Conservation (phyloP, 768 basidiomycete genomes). For the Psilocybe sp. region DNA sequence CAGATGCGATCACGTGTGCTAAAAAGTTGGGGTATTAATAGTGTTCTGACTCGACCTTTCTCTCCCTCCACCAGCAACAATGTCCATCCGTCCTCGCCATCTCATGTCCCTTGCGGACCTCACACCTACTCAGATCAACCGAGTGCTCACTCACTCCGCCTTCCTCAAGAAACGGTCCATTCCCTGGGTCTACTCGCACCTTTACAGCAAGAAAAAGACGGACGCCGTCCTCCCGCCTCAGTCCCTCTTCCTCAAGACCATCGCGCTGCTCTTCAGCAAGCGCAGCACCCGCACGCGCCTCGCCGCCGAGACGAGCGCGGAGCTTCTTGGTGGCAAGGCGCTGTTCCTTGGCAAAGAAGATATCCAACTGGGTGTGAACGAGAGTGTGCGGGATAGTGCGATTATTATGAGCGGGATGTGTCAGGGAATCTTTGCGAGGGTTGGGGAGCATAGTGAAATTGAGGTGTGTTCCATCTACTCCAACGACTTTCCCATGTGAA, state of each 20-base stretch:
- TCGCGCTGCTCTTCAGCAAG: conserved; percentile 91
- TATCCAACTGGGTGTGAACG: conserved; percentile 96
- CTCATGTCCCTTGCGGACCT: conserved; percentile 91
- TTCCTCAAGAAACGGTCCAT: conserved; percentile 56
- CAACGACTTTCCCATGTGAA: no score
- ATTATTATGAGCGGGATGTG: conserved; percentile 93
- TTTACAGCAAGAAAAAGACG: conserved; percentile 34
- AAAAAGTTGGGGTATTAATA: no score
- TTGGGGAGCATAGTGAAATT: conserved; percentile 89
- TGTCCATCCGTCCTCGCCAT: conserved; percentile 44
- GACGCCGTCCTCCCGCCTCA: conserved; percentile 52
- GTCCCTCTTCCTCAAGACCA: conserved; percentile 76
- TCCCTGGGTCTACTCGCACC: conserved; percentile 68
- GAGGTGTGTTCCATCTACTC: conserved; percentile 53
- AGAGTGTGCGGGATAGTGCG: conserved; percentile 79
- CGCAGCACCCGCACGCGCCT: conserved; percentile 91
- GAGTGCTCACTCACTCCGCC: conserved; percentile 62
- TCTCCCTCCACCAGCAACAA: no score
- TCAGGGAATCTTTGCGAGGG: conserved; percentile 95
- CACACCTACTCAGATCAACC: conserved; percentile 66
- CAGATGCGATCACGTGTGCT: no score
- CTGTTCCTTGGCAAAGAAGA: conserved; percentile 89
- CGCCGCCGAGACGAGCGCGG: conserved; percentile 78
- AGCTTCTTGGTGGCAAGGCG: conserved; percentile 81
- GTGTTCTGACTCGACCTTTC: no score